Base-by-base conservation (phyloP, 2,329 filamentous ascomycete species). In the Hymenoscyphus salicellus region DNA sequence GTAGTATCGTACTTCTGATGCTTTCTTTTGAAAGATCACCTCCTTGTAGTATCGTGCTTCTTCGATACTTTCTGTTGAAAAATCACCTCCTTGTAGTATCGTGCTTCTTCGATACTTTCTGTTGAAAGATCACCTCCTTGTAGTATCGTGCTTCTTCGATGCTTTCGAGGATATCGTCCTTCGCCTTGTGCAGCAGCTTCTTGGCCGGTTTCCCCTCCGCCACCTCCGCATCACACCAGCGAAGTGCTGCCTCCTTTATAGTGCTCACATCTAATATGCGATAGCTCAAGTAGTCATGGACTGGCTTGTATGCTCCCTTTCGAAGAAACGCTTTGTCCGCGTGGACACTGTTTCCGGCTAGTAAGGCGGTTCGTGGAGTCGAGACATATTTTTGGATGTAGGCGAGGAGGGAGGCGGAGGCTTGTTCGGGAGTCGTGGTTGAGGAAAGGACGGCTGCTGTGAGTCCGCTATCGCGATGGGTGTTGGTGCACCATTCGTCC, bases 271-370 rank as follows among this genome's bases (percentile, higher is more conserved):
- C 95, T 58, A 98, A 79, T 68, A 99, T 90, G 17, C 95, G 86
- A 78, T 99, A 93, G 78, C 96, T 91, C 70, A 99, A 80, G 77
- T 95, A 86, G 63, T 90, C 85, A 58, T 91, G 79, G 1, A 97
- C 87, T 65, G 82, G 80, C 46, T 82, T 84, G 77, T 94, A 99
- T 0, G 93, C 93, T 63, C 82, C 83, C 68, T 86, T 85, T 5
- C 86, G 82, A 65, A 99, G 81, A 75, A 99, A 99, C 1, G 86
- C 86, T 72, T 87, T 87, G 77, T 99, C 95, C 3, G 90, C 92
- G 75, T 99, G 94, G 30, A 99, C 91, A 64, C 89, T 95, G 78
- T 97, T 99, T 1, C 95, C 95, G 0, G 95, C 93, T 49, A 99
- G 82, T 64, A 98, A 78, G 0, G 87, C 94, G 38, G 78, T 84